These are phyloP conservation scores for Tilletiaria anomala DNA, from an alignment of 1,284 basidiomycete species.

Conservation along the genomic window DNA sequence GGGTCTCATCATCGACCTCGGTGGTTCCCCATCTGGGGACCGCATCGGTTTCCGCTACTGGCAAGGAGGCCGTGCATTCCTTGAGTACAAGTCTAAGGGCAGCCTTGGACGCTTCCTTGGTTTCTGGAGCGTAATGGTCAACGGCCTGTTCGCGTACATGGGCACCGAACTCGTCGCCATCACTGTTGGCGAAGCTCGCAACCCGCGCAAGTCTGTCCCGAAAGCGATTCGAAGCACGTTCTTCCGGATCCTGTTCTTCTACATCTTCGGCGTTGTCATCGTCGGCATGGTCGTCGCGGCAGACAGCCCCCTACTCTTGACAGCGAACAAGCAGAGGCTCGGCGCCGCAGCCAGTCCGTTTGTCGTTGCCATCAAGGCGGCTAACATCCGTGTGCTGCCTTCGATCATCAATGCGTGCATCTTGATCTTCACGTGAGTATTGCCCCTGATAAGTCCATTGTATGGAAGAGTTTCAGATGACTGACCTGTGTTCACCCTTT, in stretches of 20 bases:
- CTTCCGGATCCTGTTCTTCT: constrained; percentile 56
- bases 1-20: constrained; percentile 35
- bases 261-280: constrained; percentile 46
- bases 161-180: constrained; percentile 47
- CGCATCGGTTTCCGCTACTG: constrained; percentile 51
- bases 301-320: constrained; percentile 12
- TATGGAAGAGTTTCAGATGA: too few species aligned
- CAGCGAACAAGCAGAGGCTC: constrained; percentile 10
- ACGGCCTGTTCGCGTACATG: constrained; percentile 48
- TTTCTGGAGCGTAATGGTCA: constrained; percentile 28
- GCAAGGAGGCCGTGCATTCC: constrained; percentile 38
- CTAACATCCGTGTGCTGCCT: constrained; percentile 58
- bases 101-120: constrained; percentile 32
- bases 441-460: too few species aligned
- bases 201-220: constrained; percentile 51
- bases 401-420: constrained; percentile 46
- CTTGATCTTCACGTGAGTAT: constrained; percentile 24
- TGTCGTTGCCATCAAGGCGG: constrained; percentile 52
- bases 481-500: too few species aligned
- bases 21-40: constrained; percentile 47
- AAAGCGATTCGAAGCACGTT: constrained; percentile 47
- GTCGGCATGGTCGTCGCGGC: constrained; percentile 27
- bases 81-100: constrained; percentile 8
- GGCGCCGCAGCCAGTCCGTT: constrained; percentile 55
- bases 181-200: constrained; percentile 43